Percentiles rank a stretch among this genome's conserved stretches.
phyloP scores from a whole-genome alignment of 2,329 filamentous ascomycete genomes.

The Pseudogymnoascus sp. region DNA sequence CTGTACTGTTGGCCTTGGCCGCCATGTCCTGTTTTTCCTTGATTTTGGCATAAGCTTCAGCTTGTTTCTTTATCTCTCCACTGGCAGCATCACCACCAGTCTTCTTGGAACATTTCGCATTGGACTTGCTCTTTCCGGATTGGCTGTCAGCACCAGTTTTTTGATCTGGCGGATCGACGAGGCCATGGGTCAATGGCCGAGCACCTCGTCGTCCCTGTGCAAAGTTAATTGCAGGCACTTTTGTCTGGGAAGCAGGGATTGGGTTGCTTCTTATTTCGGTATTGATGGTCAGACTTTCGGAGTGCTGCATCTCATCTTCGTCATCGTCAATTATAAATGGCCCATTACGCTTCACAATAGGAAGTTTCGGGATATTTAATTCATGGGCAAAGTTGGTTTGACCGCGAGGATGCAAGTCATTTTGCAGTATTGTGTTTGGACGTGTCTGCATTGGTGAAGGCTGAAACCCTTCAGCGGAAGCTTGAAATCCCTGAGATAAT shows the following conservation, averaged over 20 bases:
- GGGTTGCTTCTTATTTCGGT: no score
- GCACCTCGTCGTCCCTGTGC: background rate
- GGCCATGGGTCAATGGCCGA: background rate
- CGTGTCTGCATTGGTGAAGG: background rate
- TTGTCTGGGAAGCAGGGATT: background rate
- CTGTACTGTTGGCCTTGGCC: background rate
- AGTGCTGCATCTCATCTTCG: background rate
- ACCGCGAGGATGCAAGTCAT: background rate
- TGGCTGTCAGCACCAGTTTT: background rate
- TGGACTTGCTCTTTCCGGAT: background rate
- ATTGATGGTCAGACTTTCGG: background rate
- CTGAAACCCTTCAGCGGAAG: background rate
- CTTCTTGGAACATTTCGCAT: background rate
- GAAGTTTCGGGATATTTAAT: background rate
- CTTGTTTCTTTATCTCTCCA: background rate
- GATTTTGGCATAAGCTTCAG: background rate
- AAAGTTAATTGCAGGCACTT: background rate
- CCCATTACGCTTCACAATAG: background rate
- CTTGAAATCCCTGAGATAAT: background rate
- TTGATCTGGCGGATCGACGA: background rate
- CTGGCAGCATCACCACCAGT: background rate
- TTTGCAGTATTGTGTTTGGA: background rate
- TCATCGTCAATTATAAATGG: background rate
- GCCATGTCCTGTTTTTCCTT: conserved; percentile 1
- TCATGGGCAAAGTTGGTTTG: background rate